Evolutionary conservation across 495 filamentous ascomycete genomes (phyloP).

Genomic region (Aspergillus biplanus): DNA sequence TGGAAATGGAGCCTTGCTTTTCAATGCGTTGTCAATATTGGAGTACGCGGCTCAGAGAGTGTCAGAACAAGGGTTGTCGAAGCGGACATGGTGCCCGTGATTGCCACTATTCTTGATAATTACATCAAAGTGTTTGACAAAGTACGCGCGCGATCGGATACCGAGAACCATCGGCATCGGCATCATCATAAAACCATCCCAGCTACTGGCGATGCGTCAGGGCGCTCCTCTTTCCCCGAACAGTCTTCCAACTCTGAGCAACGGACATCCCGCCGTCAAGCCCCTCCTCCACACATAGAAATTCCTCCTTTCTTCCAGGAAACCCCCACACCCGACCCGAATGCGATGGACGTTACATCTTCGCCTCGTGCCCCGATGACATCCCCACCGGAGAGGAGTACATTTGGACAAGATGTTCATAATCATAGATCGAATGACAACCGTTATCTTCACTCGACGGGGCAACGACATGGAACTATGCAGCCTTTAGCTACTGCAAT

Average conservation of each 20-base stretch:
- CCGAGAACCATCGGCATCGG: constrained; percentile 61
- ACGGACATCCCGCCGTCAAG: constrained; percentile 62
- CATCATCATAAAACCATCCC: constrained; percentile 41
- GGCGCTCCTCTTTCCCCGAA: constrained; percentile 41
- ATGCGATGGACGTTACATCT: constrained; percentile 64
- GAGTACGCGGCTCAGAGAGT: constrained; percentile 89
- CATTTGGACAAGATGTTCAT: constrained; percentile 59
- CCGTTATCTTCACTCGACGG: constrained; percentile 47
- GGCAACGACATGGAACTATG: constrained; percentile 56
- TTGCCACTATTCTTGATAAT: constrained; percentile 98
- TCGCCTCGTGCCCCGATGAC: constrained; percentile 69
- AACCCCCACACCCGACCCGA: constrained; percentile 50
- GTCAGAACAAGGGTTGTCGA: constrained; percentile 95
- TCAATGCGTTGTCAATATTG: constrained; percentile 98
- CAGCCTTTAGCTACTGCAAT: constrained; percentile 72
- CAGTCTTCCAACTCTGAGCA: constrained; percentile 46
- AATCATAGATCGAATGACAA: constrained; percentile 60
- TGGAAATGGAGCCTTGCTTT: constrained; percentile 99
- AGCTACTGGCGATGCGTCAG: constrained; percentile 30
- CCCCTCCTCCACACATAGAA: constrained; percentile 73
- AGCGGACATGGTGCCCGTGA: constrained; percentile 98
- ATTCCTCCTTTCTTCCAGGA: constrained; percentile 65
- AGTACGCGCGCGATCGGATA: constrained; percentile 80
- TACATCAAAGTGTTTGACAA: constrained; percentile 96
- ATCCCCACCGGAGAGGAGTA: constrained; percentile 74